phyloP scores from a whole-genome alignment of 257 asterid species.

The Gardenia jasminoides region DNA sequence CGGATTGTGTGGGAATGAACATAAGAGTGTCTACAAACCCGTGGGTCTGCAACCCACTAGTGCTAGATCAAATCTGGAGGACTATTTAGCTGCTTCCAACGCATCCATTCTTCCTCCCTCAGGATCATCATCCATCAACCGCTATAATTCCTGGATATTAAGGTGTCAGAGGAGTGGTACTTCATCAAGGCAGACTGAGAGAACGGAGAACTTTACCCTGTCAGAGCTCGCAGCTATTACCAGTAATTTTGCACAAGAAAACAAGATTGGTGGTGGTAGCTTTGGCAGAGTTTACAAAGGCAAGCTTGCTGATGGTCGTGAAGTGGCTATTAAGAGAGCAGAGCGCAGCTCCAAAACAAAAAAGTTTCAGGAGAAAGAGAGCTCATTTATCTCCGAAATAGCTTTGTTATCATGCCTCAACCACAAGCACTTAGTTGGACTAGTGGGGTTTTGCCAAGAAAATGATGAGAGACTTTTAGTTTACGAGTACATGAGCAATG shows the following conservation, averaged over 20 bases:
- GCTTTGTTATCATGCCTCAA: slow-evolving; percentile 18
- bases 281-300: slow-evolving; percentile 23
- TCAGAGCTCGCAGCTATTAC: slow-evolving; percentile 19
- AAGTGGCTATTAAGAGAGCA: slow-evolving; percentile 22
- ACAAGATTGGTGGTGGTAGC: slow-evolving; percentile 23
- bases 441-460: slow-evolving; percentile 20
- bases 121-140: not conserved
- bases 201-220: slow-evolving; percentile 4
- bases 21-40: slow-evolving; percentile 2
- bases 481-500: slow-evolving; percentile 20
- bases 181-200: slow-evolving; percentile 18
- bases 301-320: slow-evolving; percentile 13
- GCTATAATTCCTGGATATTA: not conserved
- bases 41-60: not conserved
- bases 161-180: slow-evolving; percentile 16
- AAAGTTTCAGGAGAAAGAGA: slow-evolving; percentile 20
- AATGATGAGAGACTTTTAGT: slow-evolving; percentile 14
- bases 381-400: slow-evolving; percentile 13
- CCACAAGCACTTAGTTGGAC: slow-evolving; percentile 15
- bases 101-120: not conserved
- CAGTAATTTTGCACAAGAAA: slow-evolving; percentile 8
- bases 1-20: not conserved
- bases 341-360: not conserved
- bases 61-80: not conserved
- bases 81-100: not conserved